phyloP scores from a whole-genome alignment of 257 asterid species.

The Solanum pennellii region DNA sequence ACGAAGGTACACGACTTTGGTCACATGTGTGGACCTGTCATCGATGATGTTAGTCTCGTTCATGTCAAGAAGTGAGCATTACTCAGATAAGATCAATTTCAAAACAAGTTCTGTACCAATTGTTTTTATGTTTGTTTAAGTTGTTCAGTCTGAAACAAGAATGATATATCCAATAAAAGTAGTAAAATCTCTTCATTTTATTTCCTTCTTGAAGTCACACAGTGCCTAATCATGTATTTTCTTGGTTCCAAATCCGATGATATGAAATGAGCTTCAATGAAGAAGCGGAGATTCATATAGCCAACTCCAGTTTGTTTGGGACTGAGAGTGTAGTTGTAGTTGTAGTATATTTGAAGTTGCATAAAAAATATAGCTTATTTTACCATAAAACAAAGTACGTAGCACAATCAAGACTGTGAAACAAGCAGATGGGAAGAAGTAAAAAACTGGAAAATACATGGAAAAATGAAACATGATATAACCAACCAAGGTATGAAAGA shows the following conservation, averaged over 20 bases:
- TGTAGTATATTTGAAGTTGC: neutral
- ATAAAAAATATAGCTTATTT: neutral
- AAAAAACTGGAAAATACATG: neutral
- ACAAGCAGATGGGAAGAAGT: neutral
- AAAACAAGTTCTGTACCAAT: neutral
- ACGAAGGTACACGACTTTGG: conserved; percentile 43
- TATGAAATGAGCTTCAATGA: neutral
- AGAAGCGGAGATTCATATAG: neutral
- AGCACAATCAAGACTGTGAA: neutral
- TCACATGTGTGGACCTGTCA: conserved; percentile 59
- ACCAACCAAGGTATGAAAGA: neutral
- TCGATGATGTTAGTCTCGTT: conserved; percentile 61
- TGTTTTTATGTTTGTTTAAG: neutral
- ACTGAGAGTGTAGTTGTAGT: neutral
- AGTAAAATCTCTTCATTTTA: neutral
- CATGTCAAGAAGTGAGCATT: conserved; percentile 1
- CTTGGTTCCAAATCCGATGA: neutral
- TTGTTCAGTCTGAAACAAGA: neutral
- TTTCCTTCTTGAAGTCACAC: neutral
- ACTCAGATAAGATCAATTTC: neutral
- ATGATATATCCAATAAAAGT: neutral
- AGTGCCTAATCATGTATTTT: neutral
- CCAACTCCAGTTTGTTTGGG: neutral
- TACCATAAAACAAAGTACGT: neutral
- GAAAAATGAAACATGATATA: neutral